Evolutionary conservation across 225 moss, liverwort and hornwort genomes (phyloP).

Genomic region (Polytrichum commune): DNA sequence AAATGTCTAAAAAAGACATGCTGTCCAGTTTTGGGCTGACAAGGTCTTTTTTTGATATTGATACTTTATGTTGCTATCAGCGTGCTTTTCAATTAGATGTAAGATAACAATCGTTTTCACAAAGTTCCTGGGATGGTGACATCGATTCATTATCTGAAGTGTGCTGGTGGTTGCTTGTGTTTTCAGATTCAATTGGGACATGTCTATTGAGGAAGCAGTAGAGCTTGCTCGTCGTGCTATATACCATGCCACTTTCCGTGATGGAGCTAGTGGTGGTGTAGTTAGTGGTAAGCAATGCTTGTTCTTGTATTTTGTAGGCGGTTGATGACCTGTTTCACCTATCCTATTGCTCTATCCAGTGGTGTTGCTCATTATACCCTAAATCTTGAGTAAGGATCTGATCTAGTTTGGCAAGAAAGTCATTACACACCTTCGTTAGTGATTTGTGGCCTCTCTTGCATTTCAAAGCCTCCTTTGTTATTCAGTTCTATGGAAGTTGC

Average conservation of each 20-base stretch:
- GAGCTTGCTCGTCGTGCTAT: conserved; percentile 89
- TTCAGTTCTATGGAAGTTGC: background rate
- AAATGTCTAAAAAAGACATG: background rate
- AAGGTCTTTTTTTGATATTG: background rate
- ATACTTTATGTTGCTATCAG: background rate
- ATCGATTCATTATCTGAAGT: too few relatives aligned
- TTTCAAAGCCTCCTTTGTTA: background rate
- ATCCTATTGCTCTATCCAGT: background rate
- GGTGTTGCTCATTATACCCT: background rate
- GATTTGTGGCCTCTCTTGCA: background rate
- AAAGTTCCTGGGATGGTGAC: background rate
- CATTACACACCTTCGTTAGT: too few relatives aligned
- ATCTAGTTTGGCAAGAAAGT: too few relatives aligned
- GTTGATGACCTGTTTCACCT: background rate
- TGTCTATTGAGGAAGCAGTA: conserved; percentile 87
- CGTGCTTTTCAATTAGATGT: background rate
- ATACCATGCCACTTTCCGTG: conserved; percentile 92
- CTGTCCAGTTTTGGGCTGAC: too few relatives aligned
- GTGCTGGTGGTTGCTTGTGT: conserved; percentile 5
- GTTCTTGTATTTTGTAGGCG: background rate
- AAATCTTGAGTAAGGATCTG: background rate
- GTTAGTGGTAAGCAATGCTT: conserved; percentile 62
- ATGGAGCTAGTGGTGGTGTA: conserved; percentile 93
- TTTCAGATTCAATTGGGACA: conserved; percentile 72
- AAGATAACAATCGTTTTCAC: background rate